A percentile compares a stretch with the other conserved stretches of the same genome.
Conservation (phyloP, 2,329 filamentous ascomycete genomes). For the Fusarium redolens region DNA sequence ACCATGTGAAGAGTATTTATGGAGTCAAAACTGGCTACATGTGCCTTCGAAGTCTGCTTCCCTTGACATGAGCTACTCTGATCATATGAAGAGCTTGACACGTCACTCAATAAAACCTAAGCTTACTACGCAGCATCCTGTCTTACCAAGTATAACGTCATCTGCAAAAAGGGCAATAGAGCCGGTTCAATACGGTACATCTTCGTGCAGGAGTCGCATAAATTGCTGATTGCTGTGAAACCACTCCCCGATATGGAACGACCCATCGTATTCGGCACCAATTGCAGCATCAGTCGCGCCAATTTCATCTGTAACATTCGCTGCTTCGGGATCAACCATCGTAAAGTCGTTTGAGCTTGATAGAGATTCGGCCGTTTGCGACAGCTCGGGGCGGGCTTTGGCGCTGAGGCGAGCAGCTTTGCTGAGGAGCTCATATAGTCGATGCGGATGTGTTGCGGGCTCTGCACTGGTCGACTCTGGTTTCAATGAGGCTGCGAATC, state of each 20-base stretch:
- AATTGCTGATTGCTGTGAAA: slow-evolving; percentile 34
- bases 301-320: background rate
- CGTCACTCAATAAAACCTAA: background rate
- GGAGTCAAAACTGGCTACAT: background rate
- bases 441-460: slow-evolving; percentile 47
- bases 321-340: background rate
- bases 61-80: background rate
- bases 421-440: slow-evolving; percentile 50
- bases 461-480: slow-evolving; percentile 18
- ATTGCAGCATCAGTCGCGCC: background rate
- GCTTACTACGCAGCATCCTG: background rate
- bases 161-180: background rate
- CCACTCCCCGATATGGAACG: slow-evolving; percentile 19
- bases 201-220: slow-evolving; percentile 27
- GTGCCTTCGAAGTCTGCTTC: background rate
- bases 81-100: background rate
- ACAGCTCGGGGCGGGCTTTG: background rate
- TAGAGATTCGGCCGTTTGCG: background rate
- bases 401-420: slow-evolving; percentile 48
- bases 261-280: background rate
- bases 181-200: slow-evolving; percentile 1
- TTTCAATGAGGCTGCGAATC: slow-evolving; percentile 48
- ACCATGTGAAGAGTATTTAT: slow-evolving; percentile 1
- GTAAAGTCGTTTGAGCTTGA: background rate
- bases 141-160: background rate